These are phyloP conservation scores for Citrullus mucosospermus DNA, from an alignment of 306 rosid species.

Conservation along the genomic window DNA sequence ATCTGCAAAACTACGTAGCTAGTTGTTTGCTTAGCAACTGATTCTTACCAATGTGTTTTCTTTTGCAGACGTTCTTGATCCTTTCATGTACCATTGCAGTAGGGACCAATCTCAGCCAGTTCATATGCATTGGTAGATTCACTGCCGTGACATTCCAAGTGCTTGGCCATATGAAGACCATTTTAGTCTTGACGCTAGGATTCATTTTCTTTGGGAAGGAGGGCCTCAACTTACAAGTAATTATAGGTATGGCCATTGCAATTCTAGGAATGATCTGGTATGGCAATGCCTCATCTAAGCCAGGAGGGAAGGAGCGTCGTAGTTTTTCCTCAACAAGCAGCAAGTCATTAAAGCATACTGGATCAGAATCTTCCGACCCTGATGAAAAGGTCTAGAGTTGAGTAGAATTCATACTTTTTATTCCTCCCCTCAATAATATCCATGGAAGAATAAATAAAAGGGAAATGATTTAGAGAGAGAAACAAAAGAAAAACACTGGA, in stretches of 20 bases:
- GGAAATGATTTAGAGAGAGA: not conserved
- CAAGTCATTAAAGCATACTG: constrained; percentile 6
- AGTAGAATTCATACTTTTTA: not conserved
- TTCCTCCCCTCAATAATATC: not conserved
- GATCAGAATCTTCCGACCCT: constrained; percentile 11
- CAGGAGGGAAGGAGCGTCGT: constrained; percentile 76
- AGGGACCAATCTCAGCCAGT: constrained; percentile 76
- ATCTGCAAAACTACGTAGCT: not conserved
- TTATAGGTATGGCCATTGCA: constrained; percentile 62
- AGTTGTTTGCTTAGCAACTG: not conserved
- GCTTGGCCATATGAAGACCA: constrained; percentile 77
- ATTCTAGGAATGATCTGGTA: constrained; percentile 81
- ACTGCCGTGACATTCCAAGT: constrained; percentile 79
- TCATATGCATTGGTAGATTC: constrained; percentile 74
- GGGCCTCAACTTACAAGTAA: constrained; percentile 54
- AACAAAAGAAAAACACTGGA: not conserved
- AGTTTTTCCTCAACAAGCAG: constrained; percentile 12
- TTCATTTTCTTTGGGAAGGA: constrained; percentile 74
- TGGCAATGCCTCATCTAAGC: constrained; percentile 72
- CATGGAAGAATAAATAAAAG: not conserved
- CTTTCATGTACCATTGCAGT: constrained; percentile 68
- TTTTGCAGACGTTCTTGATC: constrained; percentile 42
- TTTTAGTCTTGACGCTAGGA: constrained; percentile 55
- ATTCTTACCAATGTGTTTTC: not conserved
- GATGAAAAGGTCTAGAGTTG: constrained; percentile 12